Base-by-base conservation (phyloP, 257 asterid genomes). In the Misopates orontium region DNA sequence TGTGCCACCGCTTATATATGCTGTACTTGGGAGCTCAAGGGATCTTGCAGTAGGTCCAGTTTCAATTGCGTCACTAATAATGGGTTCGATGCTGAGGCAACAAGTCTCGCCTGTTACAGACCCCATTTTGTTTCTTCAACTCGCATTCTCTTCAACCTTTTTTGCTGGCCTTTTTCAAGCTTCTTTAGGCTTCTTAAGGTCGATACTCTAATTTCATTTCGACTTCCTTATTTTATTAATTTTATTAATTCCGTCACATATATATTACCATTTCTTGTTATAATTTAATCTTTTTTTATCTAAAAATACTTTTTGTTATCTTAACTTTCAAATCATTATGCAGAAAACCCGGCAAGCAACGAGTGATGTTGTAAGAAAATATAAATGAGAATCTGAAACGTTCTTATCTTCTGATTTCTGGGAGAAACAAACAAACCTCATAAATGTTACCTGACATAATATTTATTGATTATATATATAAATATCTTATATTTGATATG, bases 1-100 rank as follows among this genome's bases (percentile, higher is more conserved):
- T 78, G 97, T 90, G 64, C 96, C 96, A 1, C 97, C 97, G 0
- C 63, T 90, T 5, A 71, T 90, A 62, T 90, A 90, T 73, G 95
- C 95, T 55, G 85, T 88, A 28, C 87, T 88, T 66, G 97, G 97
- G 67, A 90, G 97, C 83, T 90, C 97, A 67, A 84, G 84, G 62
- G 96, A 90, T 81, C 87, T 90, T 5, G 97, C 96, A 21, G 97
- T 90, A 0, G 96, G 97, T 1, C 96, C 95, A 55, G 96, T 90
- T 60, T 86, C 97, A 0, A 88, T 88, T 10, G 96, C 97, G 14
- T 88, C 97, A 28, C 77, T 90, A 44, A 74, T 90, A 0, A 70
- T 90, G 82, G 96, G 95, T 18, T 83, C 96, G 67, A 90, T 88
- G 97, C 70, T 86, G 60, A 83, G 90, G 51, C 87, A 86, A 75